These are phyloP conservation scores for Cryptomeria japonica DNA, from an alignment of 75 land plant genomes.

Conservation along the genomic window DNA sequence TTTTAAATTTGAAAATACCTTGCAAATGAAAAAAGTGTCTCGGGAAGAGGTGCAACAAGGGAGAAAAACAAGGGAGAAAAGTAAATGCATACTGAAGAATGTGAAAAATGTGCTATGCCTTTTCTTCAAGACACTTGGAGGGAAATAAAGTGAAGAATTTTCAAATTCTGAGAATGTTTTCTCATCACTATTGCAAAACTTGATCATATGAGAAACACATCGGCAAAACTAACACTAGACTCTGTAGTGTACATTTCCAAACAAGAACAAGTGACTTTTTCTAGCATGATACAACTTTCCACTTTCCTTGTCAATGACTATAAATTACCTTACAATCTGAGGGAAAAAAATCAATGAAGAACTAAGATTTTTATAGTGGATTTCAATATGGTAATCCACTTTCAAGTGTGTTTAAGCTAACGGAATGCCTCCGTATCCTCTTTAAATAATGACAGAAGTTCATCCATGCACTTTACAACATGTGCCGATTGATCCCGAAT, in stretches of 20 bases:
- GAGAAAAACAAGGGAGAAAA: background rate
- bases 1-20: background rate
- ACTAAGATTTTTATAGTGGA: background rate
- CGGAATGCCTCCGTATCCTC: constrained; percentile 31
- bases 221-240: too few species aligned
- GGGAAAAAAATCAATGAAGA: background rate
- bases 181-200: background rate
- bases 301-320: background rate
- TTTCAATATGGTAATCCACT: background rate
- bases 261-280: background rate
- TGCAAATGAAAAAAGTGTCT: background rate
- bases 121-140: background rate
- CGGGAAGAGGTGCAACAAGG: background rate
- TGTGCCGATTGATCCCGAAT: constrained; percentile 64
- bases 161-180: background rate
- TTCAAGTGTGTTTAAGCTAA: background rate
- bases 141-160: background rate
- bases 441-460: constrained; percentile 53
- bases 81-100: background rate
- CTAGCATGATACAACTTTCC: background rate
- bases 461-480: constrained; percentile 44
- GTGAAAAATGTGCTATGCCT: background rate
- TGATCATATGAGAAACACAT: background rate
- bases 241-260: background rate
- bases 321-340: background rate